Evolutionary conservation across 257 asterid genomes (phyloP).

Genomic region (Fraxinus quadrangulata): DNA sequence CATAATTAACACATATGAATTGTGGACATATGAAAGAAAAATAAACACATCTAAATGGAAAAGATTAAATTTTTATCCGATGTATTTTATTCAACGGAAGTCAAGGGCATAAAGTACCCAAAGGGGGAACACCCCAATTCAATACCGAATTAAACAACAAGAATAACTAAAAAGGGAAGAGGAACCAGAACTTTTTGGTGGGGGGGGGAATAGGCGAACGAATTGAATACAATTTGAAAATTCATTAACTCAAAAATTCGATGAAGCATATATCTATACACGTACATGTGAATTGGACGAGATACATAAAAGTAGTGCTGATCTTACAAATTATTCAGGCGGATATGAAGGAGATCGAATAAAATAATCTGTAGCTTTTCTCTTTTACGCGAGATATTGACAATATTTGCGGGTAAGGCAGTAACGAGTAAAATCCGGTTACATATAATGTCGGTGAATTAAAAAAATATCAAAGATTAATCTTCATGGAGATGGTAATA

Average conservation of each 20-base stretch:
- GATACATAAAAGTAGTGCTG: background rate
- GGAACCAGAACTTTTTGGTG: background rate
- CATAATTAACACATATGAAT: background rate
- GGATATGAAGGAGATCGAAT: slow-evolving; percentile 33
- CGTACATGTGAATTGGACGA: background rate
- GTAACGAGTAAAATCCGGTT: slow-evolving; percentile 29
- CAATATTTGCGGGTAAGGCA: slow-evolving; percentile 39
- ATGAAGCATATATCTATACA: background rate
- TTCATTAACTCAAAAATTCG: background rate
- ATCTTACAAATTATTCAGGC: slow-evolving; percentile 33
- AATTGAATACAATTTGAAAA: background rate
- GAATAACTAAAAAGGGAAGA: background rate
- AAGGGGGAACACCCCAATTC: background rate
- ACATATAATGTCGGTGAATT: background rate
- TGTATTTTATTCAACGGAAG: background rate
- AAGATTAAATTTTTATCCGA: background rate
- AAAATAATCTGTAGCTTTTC: slow-evolving; percentile 27
- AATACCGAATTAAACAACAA: background rate
- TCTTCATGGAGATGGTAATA: background rate
- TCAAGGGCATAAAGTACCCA: background rate
- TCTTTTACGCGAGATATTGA: slow-evolving; percentile 20
- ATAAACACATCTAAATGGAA: background rate
- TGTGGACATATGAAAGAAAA: background rate
- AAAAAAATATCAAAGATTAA: slow-evolving; percentile 11
- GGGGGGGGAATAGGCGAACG: background rate